Evolutionary conservation across 225 moss, liverwort and hornwort genomes (phyloP), one percentile per base, ranked within the genome.

Genomic region (Sphagnum contortum): DNA sequence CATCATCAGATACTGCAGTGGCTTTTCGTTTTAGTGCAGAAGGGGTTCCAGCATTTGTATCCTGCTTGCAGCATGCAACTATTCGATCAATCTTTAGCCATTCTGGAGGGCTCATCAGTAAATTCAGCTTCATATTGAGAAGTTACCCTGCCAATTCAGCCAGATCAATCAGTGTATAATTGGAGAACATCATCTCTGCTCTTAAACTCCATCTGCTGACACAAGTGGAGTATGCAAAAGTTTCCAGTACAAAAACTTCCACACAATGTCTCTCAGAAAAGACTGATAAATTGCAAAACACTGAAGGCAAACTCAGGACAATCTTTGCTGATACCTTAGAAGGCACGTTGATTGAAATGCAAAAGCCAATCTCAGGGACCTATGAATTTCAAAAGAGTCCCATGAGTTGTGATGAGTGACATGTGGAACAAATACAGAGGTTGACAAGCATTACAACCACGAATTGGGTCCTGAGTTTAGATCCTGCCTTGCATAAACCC

Each of bases 301-400:
- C n/a, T n/a, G n/a, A n/a, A n/a, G n/a, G n/a, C n/a, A n/a, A n/a
- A 83, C 91, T 85, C 80, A 91, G 88, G 70, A 77, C 72, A 82
- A 75, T 70, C 76, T 88, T 65, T 81, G 72, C 62, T 75, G 80
- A 68, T 86, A 91, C 49, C 62, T 52, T 52, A 53, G 44, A 29
- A 91, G 79, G 48, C 77, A 72, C 44, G 65, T 53, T 64, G 70
- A 68, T 88, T 80, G 56, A 68, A 77, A 70, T 71, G 84, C 50
- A 73, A 46, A 6, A 88, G 67, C 91, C 91, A 91, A 3, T 91
- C 91, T 91, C 88, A 66, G 91, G 91, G 59, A 91, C 70, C 91
- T 91, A 71, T 63, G 61, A 73, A 52, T 73, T 55, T 29, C 71
- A 57, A 53, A 61, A 69, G 58, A 14, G n/a, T 64, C 67, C 5